Evolutionary conservation across 768 basidiomycete genomes (phyloP).

Genomic region (Suillus alpinus): DNA sequence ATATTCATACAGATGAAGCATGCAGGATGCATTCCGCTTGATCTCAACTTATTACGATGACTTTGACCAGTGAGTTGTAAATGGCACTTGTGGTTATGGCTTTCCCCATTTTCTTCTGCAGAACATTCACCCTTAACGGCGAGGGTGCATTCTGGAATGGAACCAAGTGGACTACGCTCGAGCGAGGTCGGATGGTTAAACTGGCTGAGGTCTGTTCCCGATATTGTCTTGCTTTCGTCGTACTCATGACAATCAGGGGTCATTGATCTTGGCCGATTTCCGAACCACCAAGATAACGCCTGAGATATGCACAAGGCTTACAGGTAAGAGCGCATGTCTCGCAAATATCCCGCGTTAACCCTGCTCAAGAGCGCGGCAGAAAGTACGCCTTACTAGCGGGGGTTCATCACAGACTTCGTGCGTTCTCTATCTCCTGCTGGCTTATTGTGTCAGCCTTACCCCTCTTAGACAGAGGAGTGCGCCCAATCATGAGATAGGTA

Average conservation of each 20-base stretch:
- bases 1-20: background rate
- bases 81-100: background rate
- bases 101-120: background rate
- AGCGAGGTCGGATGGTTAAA: background rate
- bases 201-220: background rate
- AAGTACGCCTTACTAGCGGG: constrained; percentile 1
- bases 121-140: background rate
- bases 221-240: background rate
- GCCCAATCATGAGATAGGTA: background rate
- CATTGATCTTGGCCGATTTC: constrained; percentile 2
- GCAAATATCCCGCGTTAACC: background rate
- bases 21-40: background rate
- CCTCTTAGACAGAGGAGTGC: background rate
- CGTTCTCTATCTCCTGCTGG: background rate
- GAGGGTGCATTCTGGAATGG: background rate
- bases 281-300: background rate
- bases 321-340: background rate
- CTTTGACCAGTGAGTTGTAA: background rate
- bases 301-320: background rate
- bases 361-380: constrained; percentile 4
- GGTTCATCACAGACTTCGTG: constrained; percentile 3
- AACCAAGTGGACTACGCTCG: background rate
- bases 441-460: background rate
- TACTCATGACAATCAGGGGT: background rate
- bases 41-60: background rate